Percentiles rank a stretch among this genome's conserved stretches.
phyloP scores from a whole-genome alignment of 352 stramenopile species.

The Pythium folliculosum region DNA sequence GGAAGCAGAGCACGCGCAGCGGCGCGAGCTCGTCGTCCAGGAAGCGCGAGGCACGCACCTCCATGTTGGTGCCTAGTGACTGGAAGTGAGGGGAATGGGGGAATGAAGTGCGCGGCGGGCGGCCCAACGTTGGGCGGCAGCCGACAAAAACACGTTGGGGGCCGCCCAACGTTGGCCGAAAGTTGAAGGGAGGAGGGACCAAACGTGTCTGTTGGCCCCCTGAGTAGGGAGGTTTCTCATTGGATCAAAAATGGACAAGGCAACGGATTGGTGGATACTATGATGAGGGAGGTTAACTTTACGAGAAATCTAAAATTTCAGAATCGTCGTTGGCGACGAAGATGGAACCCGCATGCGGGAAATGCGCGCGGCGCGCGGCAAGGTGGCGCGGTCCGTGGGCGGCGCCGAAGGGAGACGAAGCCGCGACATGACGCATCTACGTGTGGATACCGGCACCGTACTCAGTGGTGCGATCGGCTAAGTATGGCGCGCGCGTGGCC shows the following conservation, averaged over 20 bases:
- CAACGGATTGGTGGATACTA: constrained; percentile 16
- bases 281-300: constrained; percentile 14
- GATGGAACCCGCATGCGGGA: too few relatives aligned
- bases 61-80: constrained; percentile 5
- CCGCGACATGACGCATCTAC: neutral
- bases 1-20: constrained; percentile 65
- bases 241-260: neutral
- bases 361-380: neutral
- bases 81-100: neutral
- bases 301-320: neutral
- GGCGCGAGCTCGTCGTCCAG: constrained; percentile 61
- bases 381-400: neutral
- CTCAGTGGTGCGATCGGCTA: neutral
- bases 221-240: neutral
- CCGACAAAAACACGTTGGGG: neutral
- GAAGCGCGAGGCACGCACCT: constrained; percentile 56
- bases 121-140: neutral
- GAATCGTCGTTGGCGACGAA: too few relatives aligned
- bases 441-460: neutral
- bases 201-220: neutral
- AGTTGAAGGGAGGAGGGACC: constrained; percentile 4
- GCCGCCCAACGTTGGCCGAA: constrained; percentile 4
- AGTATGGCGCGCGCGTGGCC: neutral
- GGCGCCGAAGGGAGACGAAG: neutral
- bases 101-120: neutral